A percentile compares a stretch with the other conserved stretches of the same genome.
phyloP scores from a whole-genome alignment of 805 yeast species.

The Clavispora carvajalis region DNA sequence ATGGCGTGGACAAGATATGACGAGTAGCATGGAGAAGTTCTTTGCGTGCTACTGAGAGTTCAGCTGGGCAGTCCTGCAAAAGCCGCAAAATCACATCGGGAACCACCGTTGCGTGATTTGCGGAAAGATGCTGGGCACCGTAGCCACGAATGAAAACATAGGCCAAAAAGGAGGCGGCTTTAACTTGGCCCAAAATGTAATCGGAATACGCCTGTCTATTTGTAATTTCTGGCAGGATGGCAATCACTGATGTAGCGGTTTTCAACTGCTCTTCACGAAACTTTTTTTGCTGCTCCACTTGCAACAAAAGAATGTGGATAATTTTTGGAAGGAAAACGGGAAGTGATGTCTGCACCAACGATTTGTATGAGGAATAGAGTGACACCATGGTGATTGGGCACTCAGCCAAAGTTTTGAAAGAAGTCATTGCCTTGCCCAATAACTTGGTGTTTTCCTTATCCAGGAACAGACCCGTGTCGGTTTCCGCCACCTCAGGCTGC shows the following conservation, averaged over 20 bases:
- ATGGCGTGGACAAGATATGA: slow-evolving; percentile 89
- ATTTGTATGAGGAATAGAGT: slow-evolving; percentile 80
- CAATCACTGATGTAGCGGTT: slow-evolving; percentile 55
- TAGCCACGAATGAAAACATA: slow-evolving; percentile 85
- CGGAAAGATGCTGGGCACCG: slow-evolving; percentile 53
- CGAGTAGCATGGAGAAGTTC: slow-evolving; percentile 91
- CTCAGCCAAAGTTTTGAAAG: slow-evolving; percentile 90
- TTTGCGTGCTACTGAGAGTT: slow-evolving; percentile 83
- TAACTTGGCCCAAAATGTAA: slow-evolving; percentile 87
- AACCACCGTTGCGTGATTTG: slow-evolving; percentile 47
- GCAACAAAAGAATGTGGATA: slow-evolving; percentile 64
- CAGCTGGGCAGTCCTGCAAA: slow-evolving; percentile 93
- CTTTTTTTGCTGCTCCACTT: slow-evolving; percentile 69
- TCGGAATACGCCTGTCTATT: slow-evolving; percentile 82
- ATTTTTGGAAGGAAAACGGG: slow-evolving; percentile 79
- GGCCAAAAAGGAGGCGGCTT: slow-evolving; percentile 92
- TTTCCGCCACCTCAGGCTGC: not conserved
- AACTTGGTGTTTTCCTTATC: slow-evolving; percentile 44
- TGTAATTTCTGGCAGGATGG: slow-evolving; percentile 68
- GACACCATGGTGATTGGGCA: slow-evolving; percentile 97
- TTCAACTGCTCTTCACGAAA: slow-evolving; percentile 43
- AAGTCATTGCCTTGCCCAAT: slow-evolving; percentile 62
- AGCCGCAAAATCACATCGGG: slow-evolving; percentile 85
- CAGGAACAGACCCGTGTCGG: slow-evolving; percentile 27
- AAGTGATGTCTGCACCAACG: slow-evolving; percentile 62